Base-by-base conservation (phyloP, 257 asterid genomes). In the Prunella vulgaris region DNA sequence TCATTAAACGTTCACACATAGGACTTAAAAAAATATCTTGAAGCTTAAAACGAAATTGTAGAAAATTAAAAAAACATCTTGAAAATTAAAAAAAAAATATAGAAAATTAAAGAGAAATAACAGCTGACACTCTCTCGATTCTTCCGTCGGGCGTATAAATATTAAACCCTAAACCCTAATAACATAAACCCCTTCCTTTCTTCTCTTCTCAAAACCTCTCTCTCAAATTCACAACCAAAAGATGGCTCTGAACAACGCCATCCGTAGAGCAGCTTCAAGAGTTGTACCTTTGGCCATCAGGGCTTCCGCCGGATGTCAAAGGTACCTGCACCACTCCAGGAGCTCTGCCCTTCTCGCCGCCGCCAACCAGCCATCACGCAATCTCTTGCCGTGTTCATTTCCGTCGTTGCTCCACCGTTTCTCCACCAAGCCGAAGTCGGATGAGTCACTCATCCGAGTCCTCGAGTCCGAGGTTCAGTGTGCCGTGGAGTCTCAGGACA, bases 381-480 rank as follows among this genome's bases (percentile, higher is more conserved):
- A 52, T 21, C 33, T 83, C 59, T 35, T 67, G 66, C 79, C 44
- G 57, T 75, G 81, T 70, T 68, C 83, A 17, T 63, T 83, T 57
- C 88, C 96, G 24, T 80, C 86, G 13, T 37, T 74, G n/a, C 24
- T 73, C 49, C 84, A 56, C 49, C 81, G 75, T 69, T 83, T 81
- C 35, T 70, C 90, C 8, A 73, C 72, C 71, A 73, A 48, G 65
- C 74, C 86, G 3, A 70, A 77, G 42, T 81, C 93, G 14, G 95
- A 89, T 38, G 84, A 69, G 53, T 51, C 87, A 0, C 95, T 92
- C 40, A 62, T 82, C 64, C 77, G 80, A 27, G 84, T 88, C 24
- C 70, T 89, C 57, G 74, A 80, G 27, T 60, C 84, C 10, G 96
- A 89, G 85, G 82, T 92, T 66, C 37, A 68, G 66, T 84, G 82